Percentiles rank a stretch among this genome's conserved stretches.
Conservation (phyloP, 2,329 filamentous ascomycete species). For the Didymella pomorum region DNA sequence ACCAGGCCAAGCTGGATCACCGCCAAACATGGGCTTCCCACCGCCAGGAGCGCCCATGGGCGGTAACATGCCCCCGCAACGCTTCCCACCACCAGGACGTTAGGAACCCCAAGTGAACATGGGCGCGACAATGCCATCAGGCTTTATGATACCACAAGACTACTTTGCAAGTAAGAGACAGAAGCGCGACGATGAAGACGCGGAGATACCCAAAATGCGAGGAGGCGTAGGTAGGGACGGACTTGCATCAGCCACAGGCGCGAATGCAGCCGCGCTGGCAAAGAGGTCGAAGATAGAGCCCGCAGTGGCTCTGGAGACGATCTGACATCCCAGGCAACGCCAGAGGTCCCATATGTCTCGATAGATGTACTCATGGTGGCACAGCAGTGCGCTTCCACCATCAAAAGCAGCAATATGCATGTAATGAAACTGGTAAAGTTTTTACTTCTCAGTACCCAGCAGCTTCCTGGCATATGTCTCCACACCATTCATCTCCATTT, state of each 20-base stretch:
- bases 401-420: not conserved
- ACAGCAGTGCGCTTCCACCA: conserved; percentile 21
- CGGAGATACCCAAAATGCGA: conserved; percentile 30
- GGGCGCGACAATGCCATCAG: conserved; percentile 10
- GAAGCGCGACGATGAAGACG: conserved; percentile 25
- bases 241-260: conserved; percentile 31
- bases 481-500: conserved; percentile 57
- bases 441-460: conserved; percentile 19
- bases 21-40: conserved; percentile 49
- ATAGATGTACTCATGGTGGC: conserved; percentile 19
- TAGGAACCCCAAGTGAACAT: conserved; percentile 15
- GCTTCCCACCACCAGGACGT: conserved; percentile 25
- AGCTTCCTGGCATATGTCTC: conserved; percentile 48
- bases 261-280: conserved; percentile 28
- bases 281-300: conserved; percentile 20
- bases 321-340: not conserved
- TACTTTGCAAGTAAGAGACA: conserved; percentile 17
- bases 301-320: not conserved
- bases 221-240: conserved; percentile 14
- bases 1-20: conserved; percentile 40
- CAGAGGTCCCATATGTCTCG: not conserved
- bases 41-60: conserved; percentile 47
- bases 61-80: conserved; percentile 32
- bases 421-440: not conserved
- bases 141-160: conserved; percentile 9